Base-by-base conservation (phyloP, 768 basidiomycete species). In the Boletus vinaceobasis region DNA sequence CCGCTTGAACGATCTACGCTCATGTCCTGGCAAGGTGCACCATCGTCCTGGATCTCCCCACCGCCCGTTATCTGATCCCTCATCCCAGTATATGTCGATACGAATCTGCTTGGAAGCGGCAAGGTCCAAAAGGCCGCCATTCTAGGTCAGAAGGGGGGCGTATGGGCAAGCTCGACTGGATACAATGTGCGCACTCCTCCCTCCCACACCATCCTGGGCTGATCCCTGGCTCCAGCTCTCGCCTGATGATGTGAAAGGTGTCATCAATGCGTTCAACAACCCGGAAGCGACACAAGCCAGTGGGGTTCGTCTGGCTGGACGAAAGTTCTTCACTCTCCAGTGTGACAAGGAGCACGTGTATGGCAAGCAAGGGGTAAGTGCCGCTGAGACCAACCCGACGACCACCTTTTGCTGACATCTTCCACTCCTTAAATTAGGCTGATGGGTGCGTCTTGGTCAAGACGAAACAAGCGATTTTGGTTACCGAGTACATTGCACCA, bases 401-500 rank as follows among this genome's bases (percentile, higher is more conserved):
- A 37, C n/a, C 17, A 13, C 33, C 39, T 43, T 37, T 7, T 33
- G 33, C 55, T 60, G n/a, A 58, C 43, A 5, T n/a, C 15, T 15
- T 31, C 37, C 2, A 27, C 32, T 17, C 17, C 8, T 31, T 14
- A 2, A 33, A 23, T 5, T 64, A 95, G 93, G 79, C 77, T 21
- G 83, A 90, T 68, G 94, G 95, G 1, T 82, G 77, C 36, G 63
- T 81, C 31, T 63, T 93, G 55, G 85, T 89, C 44, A 89, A 88
- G 77, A 95, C 92, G 17, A 87, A 79, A 57, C 87, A 90, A 65
- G 92, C 90, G n/a, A 75, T 96, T 52, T 76, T 98, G 49, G 84
- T 97, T 21, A 82, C 83, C 6, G 85, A 86, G 65, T 98, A 96
- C 71, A 55, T 55, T 0, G 74, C 77, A 6, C 91, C 91, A 0